Base-by-base conservation (phyloP, 2,329 filamentous ascomycete genomes). In the Penicillium sp. region DNA sequence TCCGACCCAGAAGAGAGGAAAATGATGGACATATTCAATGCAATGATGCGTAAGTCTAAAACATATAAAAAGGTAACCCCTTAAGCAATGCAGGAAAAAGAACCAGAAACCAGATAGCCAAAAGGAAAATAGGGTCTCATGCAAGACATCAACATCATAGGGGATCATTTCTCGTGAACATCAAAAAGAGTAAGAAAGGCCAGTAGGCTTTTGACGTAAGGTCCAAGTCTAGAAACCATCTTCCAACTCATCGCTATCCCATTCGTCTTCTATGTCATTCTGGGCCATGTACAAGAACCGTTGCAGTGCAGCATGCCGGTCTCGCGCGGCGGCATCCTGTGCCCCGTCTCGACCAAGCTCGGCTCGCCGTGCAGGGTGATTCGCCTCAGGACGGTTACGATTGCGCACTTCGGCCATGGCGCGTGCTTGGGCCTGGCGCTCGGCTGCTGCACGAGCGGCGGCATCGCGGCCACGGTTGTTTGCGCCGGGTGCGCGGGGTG, bases 191-290 rank as follows among this genome's bases (percentile, higher is more conserved):
- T 12, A 40, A 8, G 8, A 25, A n/a, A 15, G 35, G 13, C 18
- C 32, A 37, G 10, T 23, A 9, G 38, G 23, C 23, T 27, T 40
- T 40, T 24, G 3, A 12, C 12, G 33, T 18, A 23, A 37, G 4
- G 9, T 18, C 32, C 3, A 3, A n/a, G 48, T 38, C 48, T 52
- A 66, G 24, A 66, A 67, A 43, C 60, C 63, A 38, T 75, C 75
- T 15, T 79, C 77, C 44, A 81, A 55, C 58, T 81, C 79, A 60
- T 82, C 79, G 53, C 78, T 81, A 54, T 81, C 78, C 79, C 79
- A 82, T 50, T 75, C 79, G 55, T 81, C 79, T 63, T 82, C 79
- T 37, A 76, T 72, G 52, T 82, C 79, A 44, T 76, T 69, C 47
- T 69, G 62, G 5, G 77, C 79, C 48, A 81, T 64, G 37, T 76